phyloP scores from a whole-genome alignment of 805 yeast species.

The Metschnikowia corniflorae region DNA sequence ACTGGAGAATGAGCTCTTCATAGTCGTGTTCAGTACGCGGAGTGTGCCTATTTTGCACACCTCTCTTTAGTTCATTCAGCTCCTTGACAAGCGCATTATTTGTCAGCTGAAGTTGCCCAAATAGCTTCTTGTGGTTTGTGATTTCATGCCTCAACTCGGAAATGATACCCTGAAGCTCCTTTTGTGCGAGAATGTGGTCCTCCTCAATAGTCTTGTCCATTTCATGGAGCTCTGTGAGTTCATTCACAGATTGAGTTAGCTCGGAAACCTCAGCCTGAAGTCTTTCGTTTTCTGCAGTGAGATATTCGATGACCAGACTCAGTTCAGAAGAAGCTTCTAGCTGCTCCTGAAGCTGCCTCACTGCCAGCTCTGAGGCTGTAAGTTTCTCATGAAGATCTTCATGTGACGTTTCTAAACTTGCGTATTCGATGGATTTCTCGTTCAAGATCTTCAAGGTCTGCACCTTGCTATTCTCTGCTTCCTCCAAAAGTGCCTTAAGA shows the following conservation, averaged over 20 bases:
- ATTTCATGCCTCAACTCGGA: conserved; percentile 4
- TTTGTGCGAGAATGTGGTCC: conserved; percentile 40
- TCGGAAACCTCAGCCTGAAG: conserved; percentile 29
- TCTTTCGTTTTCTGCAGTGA: conserved; percentile 34
- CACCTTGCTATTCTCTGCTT: conserved; percentile 23
- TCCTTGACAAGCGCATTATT: conserved; percentile 3
- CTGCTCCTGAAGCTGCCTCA: conserved; percentile 27
- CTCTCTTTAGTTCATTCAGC: conserved; percentile 4
- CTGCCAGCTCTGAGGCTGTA: conserved; percentile 21
- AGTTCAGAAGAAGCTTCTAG: conserved; percentile 34
- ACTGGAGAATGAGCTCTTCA: conserved; percentile 4
- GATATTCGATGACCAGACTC: conserved; percentile 33
- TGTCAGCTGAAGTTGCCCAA: conserved; percentile 1
- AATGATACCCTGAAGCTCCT: conserved; percentile 29
- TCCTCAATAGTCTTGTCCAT: conserved; percentile 51
- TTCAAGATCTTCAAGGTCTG: conserved; percentile 17
- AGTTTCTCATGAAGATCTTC: conserved; percentile 12
- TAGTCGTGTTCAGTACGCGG: conserved; percentile 1
- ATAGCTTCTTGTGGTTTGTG: conserved; percentile 1
- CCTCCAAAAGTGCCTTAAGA: conserved; percentile 22
- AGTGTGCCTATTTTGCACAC: not conserved
- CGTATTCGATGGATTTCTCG: not conserved
- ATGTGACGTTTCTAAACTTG: conserved; percentile 2
- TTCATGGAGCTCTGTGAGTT: conserved; percentile 47
- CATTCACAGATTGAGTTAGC: conserved; percentile 38